Percentiles rank a stretch among this genome's conserved stretches.
These are phyloP conservation scores for Quercus bicolor DNA, from an alignment of 306 rosid species.

Conservation along the genomic window DNA sequence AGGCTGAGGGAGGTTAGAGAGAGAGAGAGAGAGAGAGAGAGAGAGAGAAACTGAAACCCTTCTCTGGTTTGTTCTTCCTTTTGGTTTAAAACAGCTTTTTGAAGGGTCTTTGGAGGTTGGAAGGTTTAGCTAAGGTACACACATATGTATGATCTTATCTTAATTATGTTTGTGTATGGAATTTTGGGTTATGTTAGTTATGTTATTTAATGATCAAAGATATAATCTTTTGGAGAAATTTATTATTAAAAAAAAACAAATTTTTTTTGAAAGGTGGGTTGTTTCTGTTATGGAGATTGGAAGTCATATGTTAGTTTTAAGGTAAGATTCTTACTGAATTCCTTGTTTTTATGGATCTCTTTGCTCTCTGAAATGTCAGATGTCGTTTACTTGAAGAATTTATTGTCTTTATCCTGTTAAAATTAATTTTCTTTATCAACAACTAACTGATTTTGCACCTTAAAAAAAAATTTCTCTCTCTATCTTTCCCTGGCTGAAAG, in stretches of 20 bases:
- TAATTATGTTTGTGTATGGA: not conserved
- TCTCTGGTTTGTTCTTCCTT: slow-evolving; percentile 18
- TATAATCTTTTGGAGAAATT: not conserved
- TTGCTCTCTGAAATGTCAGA: slow-evolving; percentile 8
- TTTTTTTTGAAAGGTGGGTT: not conserved
- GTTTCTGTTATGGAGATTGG: not conserved
- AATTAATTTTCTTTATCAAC: not conserved
- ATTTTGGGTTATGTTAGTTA: slow-evolving; percentile 8
- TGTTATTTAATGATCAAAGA: not conserved
- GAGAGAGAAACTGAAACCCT: slow-evolving; percentile 12
- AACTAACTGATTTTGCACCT: not conserved
- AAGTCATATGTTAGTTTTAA: not conserved
- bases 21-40: not conserved
- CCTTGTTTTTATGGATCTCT: slow-evolving; percentile 24
- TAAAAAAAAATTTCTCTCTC: not conserved
- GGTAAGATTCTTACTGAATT: not conserved
- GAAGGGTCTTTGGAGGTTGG: slow-evolving; percentile 14
- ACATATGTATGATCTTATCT: not conserved
- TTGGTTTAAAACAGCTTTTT: slow-evolving; percentile 17
- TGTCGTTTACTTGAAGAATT: slow-evolving; percentile 16
- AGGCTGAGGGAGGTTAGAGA: slow-evolving; percentile 37
- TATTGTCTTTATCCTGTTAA: not conserved
- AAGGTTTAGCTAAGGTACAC: slow-evolving; percentile 17
- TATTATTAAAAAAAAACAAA: not conserved
- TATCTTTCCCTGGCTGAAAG: not conserved